Percentiles rank a stretch among this genome's conserved stretches.
Evolutionary conservation across 2,329 filamentous ascomycete species (phyloP).

Genomic region (Clonostachys solani): DNA sequence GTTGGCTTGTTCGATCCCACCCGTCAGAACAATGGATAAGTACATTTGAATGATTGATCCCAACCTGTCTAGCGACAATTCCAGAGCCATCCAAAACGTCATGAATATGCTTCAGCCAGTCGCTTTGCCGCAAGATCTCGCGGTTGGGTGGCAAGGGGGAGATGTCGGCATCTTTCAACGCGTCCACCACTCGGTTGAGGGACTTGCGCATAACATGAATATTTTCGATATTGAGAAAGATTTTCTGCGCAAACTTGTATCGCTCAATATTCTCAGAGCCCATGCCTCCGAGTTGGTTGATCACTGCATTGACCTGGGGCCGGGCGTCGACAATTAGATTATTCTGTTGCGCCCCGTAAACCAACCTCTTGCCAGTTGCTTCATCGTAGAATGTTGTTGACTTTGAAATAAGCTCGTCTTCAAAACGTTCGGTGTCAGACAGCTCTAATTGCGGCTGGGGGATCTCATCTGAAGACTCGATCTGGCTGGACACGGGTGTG

Average conservation of each 20-base stretch:
- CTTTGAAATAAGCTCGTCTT: constrained; percentile 59
- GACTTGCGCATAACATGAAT: constrained; percentile 98
- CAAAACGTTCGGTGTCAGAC: constrained; percentile 59
- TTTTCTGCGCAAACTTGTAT: constrained; percentile 87
- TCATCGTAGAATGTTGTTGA: constrained; percentile 43
- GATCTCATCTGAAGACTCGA: constrained; percentile 34
- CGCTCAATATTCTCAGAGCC: constrained; percentile 98
- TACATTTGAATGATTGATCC: constrained; percentile 89
- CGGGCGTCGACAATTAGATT: constrained; percentile 96
- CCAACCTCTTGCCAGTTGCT: constrained; percentile 55
- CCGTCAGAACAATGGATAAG: constrained; percentile 97
- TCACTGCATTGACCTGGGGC: constrained; percentile 88
- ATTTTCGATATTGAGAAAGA: constrained; percentile 94
- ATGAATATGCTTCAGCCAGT: constrained; percentile 87
- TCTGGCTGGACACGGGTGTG: constrained; percentile 39
- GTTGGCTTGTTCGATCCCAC: constrained; percentile 95
- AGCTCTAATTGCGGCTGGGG: constrained; percentile 39
- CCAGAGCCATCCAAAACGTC: constrained; percentile 80
- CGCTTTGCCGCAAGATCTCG: constrained; percentile 76
- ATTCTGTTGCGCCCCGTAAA: constrained; percentile 89
- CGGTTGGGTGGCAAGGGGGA: constrained; percentile 77
- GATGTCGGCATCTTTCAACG: constrained; percentile 88
- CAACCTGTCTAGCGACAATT: constrained; percentile 82
- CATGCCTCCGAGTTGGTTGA: constrained; percentile 88
- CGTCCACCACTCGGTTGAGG: constrained; percentile 80